Evolutionary conservation across 179 eudicot species (phyloP), one percentile per base, ranked within the genome.

Genomic region (Beta lomatogona): DNA sequence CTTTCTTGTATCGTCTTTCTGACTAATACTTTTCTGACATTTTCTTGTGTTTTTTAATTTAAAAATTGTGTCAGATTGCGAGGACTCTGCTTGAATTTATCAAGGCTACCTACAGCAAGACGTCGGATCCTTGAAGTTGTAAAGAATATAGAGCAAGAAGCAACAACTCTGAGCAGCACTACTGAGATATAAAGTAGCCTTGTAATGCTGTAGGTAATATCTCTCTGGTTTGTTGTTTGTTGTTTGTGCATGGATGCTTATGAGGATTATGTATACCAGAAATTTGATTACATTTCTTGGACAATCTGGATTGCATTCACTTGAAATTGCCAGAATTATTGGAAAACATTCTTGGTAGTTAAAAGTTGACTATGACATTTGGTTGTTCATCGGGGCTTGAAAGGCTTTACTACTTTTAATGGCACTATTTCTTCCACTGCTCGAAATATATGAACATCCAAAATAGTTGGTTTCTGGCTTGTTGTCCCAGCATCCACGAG

Each of bases 31-130:
- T 77, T n/a, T 9, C 11, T 6, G 2, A 9, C 14, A n/a, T 19
- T 6, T 10, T 53, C 60, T 19, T 19, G 8, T 48, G 41, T 22
- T 22, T 1, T 4, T 31, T 19, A 6, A 16, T 22, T 50, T 36
- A 28, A 11, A 77, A 50, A 61, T 54, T 44, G 48, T 77, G 46
- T 54, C 85, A 83, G 82, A 65, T 71, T 83, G 75, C 85, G 73
- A 19, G 85, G 85, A 2, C 75, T 83, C 57, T 83, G 82, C 82
- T 45, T 83, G 59, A 83, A 69, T 14, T 65, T 83, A 58, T 78
- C 82, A 36, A 75, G 85, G 18, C 53, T 78, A 53, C 85, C 82
- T 45, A 83, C 82, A 14, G 78, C 82, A 18, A 65, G 85, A 60
- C 82, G 82, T 7, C 41, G 82, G 14, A 78, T 83, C 64, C 19